These are phyloP conservation scores for Aspergillus nidulans DNA, from an alignment of 495 filamentous ascomycete genomes.

Conservation along the genomic window DNA sequence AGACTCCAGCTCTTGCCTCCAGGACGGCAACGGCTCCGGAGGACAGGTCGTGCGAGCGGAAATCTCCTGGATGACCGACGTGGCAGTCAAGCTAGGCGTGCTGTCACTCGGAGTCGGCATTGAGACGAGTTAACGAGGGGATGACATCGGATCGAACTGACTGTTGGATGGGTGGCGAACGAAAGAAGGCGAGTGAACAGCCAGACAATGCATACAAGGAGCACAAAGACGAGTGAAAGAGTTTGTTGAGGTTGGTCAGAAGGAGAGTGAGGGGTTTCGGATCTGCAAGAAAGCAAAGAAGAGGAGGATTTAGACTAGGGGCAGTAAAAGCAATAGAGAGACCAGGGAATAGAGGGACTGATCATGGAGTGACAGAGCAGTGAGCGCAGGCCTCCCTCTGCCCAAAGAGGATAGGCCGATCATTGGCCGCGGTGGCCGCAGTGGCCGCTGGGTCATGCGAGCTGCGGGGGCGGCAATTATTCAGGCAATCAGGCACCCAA, in stretches of 20 bases:
- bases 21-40: conserved; percentile 43
- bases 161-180: conserved; percentile 9
- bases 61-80: conserved; percentile 46
- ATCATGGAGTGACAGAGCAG: background rate
- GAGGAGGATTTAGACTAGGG: background rate
- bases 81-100: conserved; percentile 34
- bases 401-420: conserved; percentile 24
- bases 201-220: conserved; percentile 11
- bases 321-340: background rate
- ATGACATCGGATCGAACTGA: conserved; percentile 38
- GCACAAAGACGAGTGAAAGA: conserved; percentile 6
- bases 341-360: background rate
- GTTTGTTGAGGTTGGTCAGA: conserved; percentile 4
- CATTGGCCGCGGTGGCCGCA: background rate
- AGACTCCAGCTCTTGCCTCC: conserved; percentile 35
- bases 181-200: conserved; percentile 3
- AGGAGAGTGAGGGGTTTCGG: conserved; percentile 11
- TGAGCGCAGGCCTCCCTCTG: conserved; percentile 10
- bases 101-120: conserved; percentile 59
- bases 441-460: conserved; percentile 42
- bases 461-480: conserved; percentile 39
- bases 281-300: conserved; percentile 12
- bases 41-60: conserved; percentile 54
- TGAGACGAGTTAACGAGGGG: conserved; percentile 37
- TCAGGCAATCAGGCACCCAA: conserved; percentile 14